Conservation (phyloP, 2,329 filamentous ascomycete genomes). For the Cladosporium phlei region DNA sequence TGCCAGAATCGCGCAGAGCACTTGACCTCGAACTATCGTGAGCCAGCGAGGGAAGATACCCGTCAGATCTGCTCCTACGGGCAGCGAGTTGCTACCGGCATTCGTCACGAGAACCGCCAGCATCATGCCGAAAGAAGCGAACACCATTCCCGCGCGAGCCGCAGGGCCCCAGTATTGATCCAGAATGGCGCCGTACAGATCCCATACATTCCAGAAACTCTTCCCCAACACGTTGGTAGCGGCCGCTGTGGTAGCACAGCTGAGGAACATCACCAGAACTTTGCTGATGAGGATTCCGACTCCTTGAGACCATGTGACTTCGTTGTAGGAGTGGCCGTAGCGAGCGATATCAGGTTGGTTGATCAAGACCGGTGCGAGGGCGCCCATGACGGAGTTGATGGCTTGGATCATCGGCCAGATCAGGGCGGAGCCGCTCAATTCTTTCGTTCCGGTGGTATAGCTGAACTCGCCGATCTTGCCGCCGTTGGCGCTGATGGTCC, state of each 20-base stretch:
- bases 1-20: conserved; percentile 37
- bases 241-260: conserved; percentile 42
- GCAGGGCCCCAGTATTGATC: conserved; percentile 24
- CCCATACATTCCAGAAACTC: conserved; percentile 32
- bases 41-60: conserved; percentile 40
- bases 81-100: conserved; percentile 39
- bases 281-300: conserved; percentile 39
- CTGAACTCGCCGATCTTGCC: conserved; percentile 41
- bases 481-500: conserved; percentile 32
- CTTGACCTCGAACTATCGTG: conserved; percentile 41
- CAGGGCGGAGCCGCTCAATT: conserved; percentile 19
- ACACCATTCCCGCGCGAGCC: conserved; percentile 1
- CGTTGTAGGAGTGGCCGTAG: conserved; percentile 36
- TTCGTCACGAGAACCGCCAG: conserved; percentile 36
- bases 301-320: conserved; percentile 42
- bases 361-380: conserved; percentile 40
- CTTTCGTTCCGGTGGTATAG: conserved; percentile 13
- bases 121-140: conserved; percentile 4
- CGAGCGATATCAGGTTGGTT: conserved; percentile 46
- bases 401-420: conserved; percentile 39
- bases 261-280: conserved; percentile 33
- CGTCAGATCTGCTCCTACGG: conserved; percentile 40
- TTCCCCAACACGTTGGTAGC: conserved; percentile 41
- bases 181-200: conserved; percentile 33
- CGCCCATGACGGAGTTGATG: conserved; percentile 40